Percentiles rank a stretch among this genome's conserved stretches.
These are phyloP conservation scores for Byssothecium circinans DNA, from an alignment of 2,329 filamentous ascomycete species.

Conservation along the genomic window DNA sequence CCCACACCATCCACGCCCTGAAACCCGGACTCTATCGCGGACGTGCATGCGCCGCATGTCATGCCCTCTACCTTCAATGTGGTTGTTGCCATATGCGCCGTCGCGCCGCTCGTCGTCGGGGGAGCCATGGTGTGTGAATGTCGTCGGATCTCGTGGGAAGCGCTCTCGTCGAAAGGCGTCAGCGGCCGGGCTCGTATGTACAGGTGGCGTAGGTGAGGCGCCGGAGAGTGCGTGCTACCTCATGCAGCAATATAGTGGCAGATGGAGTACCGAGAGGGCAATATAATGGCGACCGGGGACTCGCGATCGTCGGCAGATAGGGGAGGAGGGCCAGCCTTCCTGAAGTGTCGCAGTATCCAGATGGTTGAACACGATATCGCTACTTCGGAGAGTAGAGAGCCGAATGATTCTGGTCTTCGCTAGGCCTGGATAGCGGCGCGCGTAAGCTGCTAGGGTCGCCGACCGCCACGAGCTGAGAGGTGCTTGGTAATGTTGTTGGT, in stretches of 20 bases:
- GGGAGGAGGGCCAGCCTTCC: constrained; percentile 35
- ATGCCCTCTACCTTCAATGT: constrained; percentile 88
- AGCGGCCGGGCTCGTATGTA: constrained; percentile 11
- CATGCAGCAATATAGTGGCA: constrained; percentile 6
- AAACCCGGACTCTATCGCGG: constrained; percentile 91
- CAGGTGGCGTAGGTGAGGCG: constrained; percentile 18
- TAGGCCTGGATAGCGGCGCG: background rate
- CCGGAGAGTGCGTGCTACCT: constrained; percentile 9
- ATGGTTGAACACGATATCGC: constrained; percentile 22
- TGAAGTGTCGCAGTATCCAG: constrained; percentile 28
- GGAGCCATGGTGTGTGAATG: constrained; percentile 28
- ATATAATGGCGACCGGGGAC: constrained; percentile 5
- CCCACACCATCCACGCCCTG: constrained; percentile 78
- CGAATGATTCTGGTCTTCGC: constrained; percentile 1
- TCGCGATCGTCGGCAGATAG: constrained; percentile 6
- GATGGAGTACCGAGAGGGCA: constrained; percentile 4
- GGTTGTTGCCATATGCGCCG: constrained; percentile 75
- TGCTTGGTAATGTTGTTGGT: background rate
- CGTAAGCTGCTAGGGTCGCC: constrained; percentile 17
- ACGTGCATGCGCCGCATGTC: constrained; percentile 89
- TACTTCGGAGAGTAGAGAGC: background rate
- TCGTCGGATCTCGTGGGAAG: background rate
- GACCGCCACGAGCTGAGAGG: background rate
- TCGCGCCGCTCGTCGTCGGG: constrained; percentile 29
- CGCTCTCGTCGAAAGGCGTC: constrained; percentile 13